Evolutionary conservation across 768 basidiomycete genomes (phyloP), one percentile per base, ranked within the genome.

Genomic region (Boletus sp.): DNA sequence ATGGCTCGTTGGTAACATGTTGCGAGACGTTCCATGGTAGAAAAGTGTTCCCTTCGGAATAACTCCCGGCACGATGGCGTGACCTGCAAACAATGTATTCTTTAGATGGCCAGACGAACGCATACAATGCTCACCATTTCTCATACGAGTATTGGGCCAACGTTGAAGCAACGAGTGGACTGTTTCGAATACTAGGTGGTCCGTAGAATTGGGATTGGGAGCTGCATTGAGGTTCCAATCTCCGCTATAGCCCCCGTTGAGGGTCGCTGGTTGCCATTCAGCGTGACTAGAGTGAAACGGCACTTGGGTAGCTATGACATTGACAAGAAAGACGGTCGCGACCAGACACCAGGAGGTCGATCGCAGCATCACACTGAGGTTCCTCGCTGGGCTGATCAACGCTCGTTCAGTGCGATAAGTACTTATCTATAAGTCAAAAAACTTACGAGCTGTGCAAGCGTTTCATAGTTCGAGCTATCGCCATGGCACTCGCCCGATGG

Each of bases 101-200:
- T 21, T 55, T 47, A 17, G 9, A 10, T 19, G 14, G 4, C 2
- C n/a, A 32, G 51, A 33, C 7, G 44, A 30, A 42, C 7, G 11
- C 15, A 3, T 5, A 25, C 0, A 6, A 21, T 13, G 25, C 47
- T 21, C 30, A 58, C 75, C 74, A 57, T 77, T 76, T n/a, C 75
- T 65, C 64, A 76, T 74, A 7, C 73, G 70, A 1, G 76, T 75
- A 47, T 77, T 75, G 4, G 74, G 71, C 76, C 76, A 77, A 47
- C 66, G 74, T 44, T 74, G 74, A 6, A 75, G 57, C 14, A 75
- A 38, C 2, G 74, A 59, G 10, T 54, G 41, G 9, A 54, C 57
- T 5, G 58, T 59, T 38, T 59, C 57, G 40, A 59, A 54, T 21
- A 59, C 54, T 8, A 74, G 64, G 21, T 73, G 62, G 17, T 63